Evolutionary conservation across 2,329 filamentous ascomycete genomes (phyloP).

Genomic region (Berkeleyomyces rouxiae): DNA sequence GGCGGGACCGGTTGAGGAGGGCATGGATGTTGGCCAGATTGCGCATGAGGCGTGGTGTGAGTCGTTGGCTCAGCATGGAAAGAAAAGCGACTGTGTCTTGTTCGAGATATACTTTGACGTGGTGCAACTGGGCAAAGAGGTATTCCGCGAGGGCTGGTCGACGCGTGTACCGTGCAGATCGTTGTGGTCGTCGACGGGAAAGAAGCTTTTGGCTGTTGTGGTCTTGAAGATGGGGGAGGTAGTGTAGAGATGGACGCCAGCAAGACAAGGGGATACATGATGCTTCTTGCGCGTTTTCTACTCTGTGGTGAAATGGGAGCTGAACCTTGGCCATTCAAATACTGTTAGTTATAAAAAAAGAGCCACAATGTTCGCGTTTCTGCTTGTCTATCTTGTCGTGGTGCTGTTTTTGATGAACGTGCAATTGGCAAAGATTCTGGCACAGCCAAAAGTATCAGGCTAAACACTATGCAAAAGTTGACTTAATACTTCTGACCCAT

Average conservation of each 20-base stretch:
- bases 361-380: not conserved
- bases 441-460: not conserved
- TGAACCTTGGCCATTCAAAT: too few species aligned
- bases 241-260: not conserved
- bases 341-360: not conserved
- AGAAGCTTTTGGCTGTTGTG: slow-evolving; percentile 22
- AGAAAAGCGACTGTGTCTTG: slow-evolving; percentile 2
- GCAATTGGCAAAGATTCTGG: not conserved
- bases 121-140: slow-evolving; percentile 17
- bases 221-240: slow-evolving; percentile 18
- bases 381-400: not conserved
- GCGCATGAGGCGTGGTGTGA: slow-evolving; percentile 15
- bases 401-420: not conserved
- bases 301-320: too few species aligned
- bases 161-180: slow-evolving; percentile 22
- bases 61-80: slow-evolving; percentile 17
- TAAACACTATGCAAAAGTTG: not conserved
- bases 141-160: slow-evolving; percentile 11
- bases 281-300: too few species aligned
- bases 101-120: slow-evolving; percentile 21
- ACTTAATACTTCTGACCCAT: not conserved
- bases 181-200: slow-evolving; percentile 21
- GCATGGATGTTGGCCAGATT: slow-evolving; percentile 10
- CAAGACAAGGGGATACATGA: not conserved
- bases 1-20: slow-evolving; percentile 4